Evolutionary conservation across 495 filamentous ascomycete species (phyloP).

Genomic region (Xylaria cubensis): DNA sequence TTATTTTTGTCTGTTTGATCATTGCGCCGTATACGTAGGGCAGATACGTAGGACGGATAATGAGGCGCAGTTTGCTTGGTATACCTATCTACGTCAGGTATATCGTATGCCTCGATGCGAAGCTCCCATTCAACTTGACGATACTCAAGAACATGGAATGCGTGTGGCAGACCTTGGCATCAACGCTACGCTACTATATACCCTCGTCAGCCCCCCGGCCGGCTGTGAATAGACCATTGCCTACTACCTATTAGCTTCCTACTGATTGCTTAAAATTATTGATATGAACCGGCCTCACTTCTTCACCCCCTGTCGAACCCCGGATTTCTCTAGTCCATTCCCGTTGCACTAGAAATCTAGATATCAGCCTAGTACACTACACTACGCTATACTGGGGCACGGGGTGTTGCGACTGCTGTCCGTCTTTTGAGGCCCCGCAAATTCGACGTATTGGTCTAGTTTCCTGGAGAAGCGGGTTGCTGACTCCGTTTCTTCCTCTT

Average conservation of each 20-base stretch:
- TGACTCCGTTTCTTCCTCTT: conserved; percentile 31
- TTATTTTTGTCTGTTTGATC: conserved; percentile 1
- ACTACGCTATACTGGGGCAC: conserved; percentile 7
- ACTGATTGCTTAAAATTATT: not conserved
- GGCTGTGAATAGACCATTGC: not conserved
- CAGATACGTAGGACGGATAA: conserved; percentile 3
- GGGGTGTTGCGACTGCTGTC: conserved; percentile 6
- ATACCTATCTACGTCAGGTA: conserved; percentile 7
- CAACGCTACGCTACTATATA: not conserved
- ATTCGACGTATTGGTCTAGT: conserved; percentile 11
- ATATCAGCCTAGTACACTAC: not conserved
- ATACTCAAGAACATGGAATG: conserved; percentile 23
- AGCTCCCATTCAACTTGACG: conserved; percentile 8
- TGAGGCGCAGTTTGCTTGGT: conserved; percentile 19
- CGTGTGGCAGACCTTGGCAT: conserved; percentile 27
- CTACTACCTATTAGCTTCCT: not conserved
- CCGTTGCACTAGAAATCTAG: conserved; percentile 14
- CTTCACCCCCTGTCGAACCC: conserved; percentile 19
- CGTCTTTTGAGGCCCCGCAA: conserved; percentile 22
- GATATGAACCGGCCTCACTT: conserved; percentile 1
- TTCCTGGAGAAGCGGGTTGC: conserved; percentile 26
- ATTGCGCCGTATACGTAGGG: conserved; percentile 1
- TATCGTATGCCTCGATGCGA: not conserved
- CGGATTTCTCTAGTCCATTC: conserved; percentile 20
- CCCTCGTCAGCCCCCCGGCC: conserved; percentile 17